Evolutionary conservation across 2,329 filamentous ascomycete species (phyloP).

Genomic region (Mycosphaerella arachidis): DNA sequence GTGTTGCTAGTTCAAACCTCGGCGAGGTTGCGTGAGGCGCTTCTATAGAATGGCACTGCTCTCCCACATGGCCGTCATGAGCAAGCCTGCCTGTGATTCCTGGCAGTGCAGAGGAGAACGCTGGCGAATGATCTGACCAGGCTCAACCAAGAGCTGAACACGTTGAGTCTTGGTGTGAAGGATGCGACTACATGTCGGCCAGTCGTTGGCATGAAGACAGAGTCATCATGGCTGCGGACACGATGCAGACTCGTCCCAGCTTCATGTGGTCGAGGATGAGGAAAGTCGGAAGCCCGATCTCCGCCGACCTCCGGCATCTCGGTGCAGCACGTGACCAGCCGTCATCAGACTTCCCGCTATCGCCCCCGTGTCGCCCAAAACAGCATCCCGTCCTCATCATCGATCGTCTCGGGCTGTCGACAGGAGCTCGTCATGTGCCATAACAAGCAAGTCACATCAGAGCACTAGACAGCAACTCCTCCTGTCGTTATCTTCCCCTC

Average conservation of each 20-base stretch:
- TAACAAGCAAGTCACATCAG: too few species aligned
- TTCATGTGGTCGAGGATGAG: neutral
- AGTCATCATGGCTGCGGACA: neutral
- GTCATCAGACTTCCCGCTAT: neutral
- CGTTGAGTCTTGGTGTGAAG: neutral
- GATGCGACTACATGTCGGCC: neutral
- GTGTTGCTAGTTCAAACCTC: neutral
- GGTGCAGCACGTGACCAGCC: neutral
- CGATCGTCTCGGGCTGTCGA: too few species aligned
- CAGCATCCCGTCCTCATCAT: too few species aligned
- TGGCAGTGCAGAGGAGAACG: neutral
- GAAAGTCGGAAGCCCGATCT: neutral
- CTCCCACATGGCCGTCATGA: neutral
- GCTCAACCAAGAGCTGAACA: neutral
- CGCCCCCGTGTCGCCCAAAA: too few species aligned
- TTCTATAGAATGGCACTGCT: neutral
- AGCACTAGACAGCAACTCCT: too few species aligned
- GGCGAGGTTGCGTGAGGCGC: neutral
- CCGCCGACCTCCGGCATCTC: neutral
- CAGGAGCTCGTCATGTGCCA: slow-evolving; percentile 3
- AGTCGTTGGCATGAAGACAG: neutral
- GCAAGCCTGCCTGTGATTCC: neutral
- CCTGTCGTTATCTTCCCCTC: neutral
- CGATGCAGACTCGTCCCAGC: neutral
- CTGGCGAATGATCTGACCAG: neutral